Evolutionary conservation across 2,329 filamentous ascomycete genomes (phyloP).

Genomic region (Huntiella savannae): DNA sequence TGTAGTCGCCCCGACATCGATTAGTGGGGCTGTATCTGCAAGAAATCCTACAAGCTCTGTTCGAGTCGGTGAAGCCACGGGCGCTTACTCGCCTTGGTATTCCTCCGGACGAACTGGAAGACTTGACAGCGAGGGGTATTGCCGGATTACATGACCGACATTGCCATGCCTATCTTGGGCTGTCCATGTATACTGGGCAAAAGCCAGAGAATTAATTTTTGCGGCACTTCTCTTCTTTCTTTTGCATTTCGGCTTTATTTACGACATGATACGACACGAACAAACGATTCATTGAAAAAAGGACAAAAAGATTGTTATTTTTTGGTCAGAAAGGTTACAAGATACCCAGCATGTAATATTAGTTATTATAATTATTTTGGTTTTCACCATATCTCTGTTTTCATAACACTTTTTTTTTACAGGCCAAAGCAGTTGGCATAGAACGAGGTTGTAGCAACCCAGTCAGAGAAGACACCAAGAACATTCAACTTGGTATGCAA

Average conservation of each 20-base stretch:
- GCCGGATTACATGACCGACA: conserved; percentile 18
- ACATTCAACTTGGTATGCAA: conserved; percentile 42
- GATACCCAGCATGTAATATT: not conserved
- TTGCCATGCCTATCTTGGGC: conserved; percentile 26
- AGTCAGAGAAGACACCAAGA: conserved; percentile 46
- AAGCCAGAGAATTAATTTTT: conserved; percentile 16
- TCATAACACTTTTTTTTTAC: conserved; percentile 8
- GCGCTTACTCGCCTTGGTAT: conserved; percentile 23
- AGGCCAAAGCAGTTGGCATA: conserved; percentile 50
- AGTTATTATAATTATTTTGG: not conserved
- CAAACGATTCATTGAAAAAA: not conserved
- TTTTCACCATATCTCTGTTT: not conserved
- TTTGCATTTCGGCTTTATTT: not conserved
- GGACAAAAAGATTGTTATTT: not conserved
- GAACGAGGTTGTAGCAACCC: conserved; percentile 48
- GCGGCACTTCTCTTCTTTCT: not conserved
- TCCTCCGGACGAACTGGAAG: conserved; percentile 14
- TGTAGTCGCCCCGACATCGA: conserved; percentile 15
- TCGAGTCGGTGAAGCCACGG: conserved; percentile 22
- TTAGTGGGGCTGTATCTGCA: conserved; percentile 27
- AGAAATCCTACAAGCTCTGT: conserved; percentile 22
- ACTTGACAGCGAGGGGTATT: conserved; percentile 18
- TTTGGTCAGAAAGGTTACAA: not conserved
- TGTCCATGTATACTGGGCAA: conserved; percentile 25
- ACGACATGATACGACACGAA: not conserved